Base-by-base conservation (phyloP, 2,329 filamentous ascomycete genomes). In the Teratosphaeria pseudoeucalypti region DNA sequence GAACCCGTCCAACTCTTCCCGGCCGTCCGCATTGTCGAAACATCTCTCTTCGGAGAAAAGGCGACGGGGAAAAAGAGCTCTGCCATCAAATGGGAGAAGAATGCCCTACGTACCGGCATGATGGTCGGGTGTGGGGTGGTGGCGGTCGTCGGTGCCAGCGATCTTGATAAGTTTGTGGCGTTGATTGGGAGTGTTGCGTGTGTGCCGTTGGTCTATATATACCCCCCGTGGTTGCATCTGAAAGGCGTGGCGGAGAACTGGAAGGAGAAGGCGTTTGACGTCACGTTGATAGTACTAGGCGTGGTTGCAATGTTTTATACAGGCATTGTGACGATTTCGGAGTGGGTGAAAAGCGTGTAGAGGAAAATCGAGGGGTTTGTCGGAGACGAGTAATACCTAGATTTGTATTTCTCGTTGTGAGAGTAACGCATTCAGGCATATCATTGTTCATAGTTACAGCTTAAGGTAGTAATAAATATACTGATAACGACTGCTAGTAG, bases 1-100 rank as follows among this genome's bases (percentile, higher is more conserved):
- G 85, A 85, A 54, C 87, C 87, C 0, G 87, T 90, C 1, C 87
- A 90, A 72, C 79, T 90, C 54, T 90, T 89, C 75, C 87, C 87
- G 0, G 85, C 87, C 7, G 77, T 88, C 57, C 82, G 87, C 64
- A 90, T 89, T 68, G 77, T 89, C 57, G 87, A 90, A 73, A 82
- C 81, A 23, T 81, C 78, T 53, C 69, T 89, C 16, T 89, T 90
- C 61, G 85, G 84, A n/a, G 78, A 81, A 61, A 79, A 80, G 59
- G 71, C 75, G 11, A 87, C 85, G 0, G 87, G 87, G 37, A 89
- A 87, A 75, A 82, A 81, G 66, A 82, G 81, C 62, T 71, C 76
- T 37, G 74, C 78, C 43, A 87, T 85, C 63, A 90, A 90, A 71
- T 90, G 87, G 87, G 85, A 85, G 74, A 90, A 90, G 79, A 90